These are phyloP conservation scores for Populus euphratica DNA, from an alignment of 345 rosid species.

Conservation along the genomic window DNA sequence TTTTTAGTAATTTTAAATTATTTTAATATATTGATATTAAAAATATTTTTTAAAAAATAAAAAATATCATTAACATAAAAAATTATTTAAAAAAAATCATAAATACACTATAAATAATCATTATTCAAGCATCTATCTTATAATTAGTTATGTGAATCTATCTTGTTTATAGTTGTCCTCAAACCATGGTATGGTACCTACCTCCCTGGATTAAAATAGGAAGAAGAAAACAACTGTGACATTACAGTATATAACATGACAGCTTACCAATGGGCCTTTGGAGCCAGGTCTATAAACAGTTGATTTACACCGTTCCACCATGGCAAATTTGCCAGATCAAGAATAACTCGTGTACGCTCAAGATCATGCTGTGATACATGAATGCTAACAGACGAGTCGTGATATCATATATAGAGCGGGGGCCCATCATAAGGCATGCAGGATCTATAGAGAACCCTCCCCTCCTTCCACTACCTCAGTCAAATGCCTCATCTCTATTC, in stretches of 20 bases:
- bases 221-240: not conserved
- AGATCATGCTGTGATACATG: constrained; percentile 1
- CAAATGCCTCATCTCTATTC: not conserved
- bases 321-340: not conserved
- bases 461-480: not conserved
- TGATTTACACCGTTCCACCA: not conserved
- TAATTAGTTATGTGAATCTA: not conserved
- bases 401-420: not conserved
- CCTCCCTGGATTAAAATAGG: not conserved
- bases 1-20: too few relatives aligned
- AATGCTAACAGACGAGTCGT: not conserved
- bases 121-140: too few relatives aligned
- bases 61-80: too few relatives aligned
- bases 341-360: not conserved
- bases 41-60: too few relatives aligned
- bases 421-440: not conserved
- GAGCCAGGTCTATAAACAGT: not conserved
- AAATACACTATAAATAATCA: too few relatives aligned
- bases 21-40: too few relatives aligned
- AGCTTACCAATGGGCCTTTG: not conserved
- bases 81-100: too few relatives aligned
- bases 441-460: too few relatives aligned
- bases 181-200: not conserved
- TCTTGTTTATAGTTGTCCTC: not conserved
- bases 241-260: not conserved